phyloP scores from a whole-genome alignment of 148 eudicot species.

The Amaranthus hypochondriacus region DNA sequence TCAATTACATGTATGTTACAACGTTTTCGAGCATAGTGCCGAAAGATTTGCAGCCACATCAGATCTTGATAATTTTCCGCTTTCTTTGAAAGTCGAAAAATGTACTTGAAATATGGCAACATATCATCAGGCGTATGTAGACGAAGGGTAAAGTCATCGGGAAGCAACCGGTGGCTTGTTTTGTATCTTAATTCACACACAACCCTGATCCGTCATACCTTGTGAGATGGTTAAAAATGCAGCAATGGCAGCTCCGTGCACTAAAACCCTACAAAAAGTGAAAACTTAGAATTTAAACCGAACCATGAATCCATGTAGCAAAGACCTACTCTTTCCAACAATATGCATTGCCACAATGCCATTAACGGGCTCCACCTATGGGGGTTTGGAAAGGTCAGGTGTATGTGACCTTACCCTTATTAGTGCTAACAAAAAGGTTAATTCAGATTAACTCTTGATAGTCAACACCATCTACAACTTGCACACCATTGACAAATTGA shows the following conservation, averaged over 20 bases:
- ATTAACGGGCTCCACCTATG: too few species aligned
- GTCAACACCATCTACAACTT: too few species aligned
- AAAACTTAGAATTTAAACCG: not conserved
- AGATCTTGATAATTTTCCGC: constrained; percentile 3
- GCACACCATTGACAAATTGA: too few species aligned
- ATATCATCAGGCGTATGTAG: not conserved
- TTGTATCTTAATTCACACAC: constrained; percentile 37
- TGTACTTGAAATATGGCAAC: not conserved
- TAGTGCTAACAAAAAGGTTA: too few species aligned
- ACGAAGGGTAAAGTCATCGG: not conserved
- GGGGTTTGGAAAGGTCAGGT: too few species aligned
- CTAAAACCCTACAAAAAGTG: constrained; percentile 55
- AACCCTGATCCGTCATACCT: constrained; percentile 91
- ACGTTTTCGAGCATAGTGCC: not conserved
- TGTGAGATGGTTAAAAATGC: constrained; percentile 73
- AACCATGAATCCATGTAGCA: not conserved
- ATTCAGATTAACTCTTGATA: too few species aligned
- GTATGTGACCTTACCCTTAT: too few species aligned
- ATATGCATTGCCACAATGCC: too few species aligned
- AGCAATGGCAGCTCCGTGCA: constrained; percentile 82
- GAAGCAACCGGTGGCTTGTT: not conserved
- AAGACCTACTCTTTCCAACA: not conserved
- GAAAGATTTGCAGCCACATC: constrained; percentile 1
- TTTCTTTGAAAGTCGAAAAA: constrained; percentile 9
- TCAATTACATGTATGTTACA: constrained; percentile 23